Conservation (phyloP, 2,329 filamentous ascomycete genomes). For the Fusarium tupiense region DNA sequence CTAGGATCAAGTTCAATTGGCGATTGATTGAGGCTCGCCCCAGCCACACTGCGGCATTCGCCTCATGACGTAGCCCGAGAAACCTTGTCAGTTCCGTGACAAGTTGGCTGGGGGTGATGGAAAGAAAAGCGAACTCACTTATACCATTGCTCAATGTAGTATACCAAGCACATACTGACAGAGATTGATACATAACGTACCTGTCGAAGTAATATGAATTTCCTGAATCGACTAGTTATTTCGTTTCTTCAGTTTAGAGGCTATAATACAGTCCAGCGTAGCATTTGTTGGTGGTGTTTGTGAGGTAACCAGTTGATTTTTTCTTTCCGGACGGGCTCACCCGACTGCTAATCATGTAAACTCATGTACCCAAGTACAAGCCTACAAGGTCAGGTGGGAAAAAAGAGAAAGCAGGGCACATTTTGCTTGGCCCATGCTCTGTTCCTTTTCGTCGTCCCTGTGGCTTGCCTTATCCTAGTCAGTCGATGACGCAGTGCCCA, state of each 20-base stretch:
- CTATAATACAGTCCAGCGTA: not conserved
- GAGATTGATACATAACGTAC: not conserved
- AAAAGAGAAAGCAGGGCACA: slow-evolving; percentile 34
- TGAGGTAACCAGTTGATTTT: not conserved
- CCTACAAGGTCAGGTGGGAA: slow-evolving; percentile 19
- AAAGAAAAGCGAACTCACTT: not conserved
- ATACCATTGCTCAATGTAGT: not conserved
- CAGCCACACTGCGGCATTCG: slow-evolving; percentile 20
- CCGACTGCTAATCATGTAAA: slow-evolving; percentile 10
- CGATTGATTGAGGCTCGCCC: slow-evolving; percentile 18
- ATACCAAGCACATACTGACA: not conserved
- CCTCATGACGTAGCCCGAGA: slow-evolving; percentile 32
- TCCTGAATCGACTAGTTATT: no score
- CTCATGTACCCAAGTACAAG: not conserved
- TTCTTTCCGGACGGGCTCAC: not conserved
- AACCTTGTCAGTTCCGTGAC: slow-evolving; percentile 1
- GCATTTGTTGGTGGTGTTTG: not conserved
- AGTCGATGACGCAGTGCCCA: slow-evolving; percentile 50
- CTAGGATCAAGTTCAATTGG: not conserved
- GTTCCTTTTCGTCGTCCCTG: slow-evolving; percentile 24
- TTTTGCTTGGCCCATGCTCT: slow-evolving; percentile 31
- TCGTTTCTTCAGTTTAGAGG: not conserved
- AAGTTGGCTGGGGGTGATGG: not conserved
- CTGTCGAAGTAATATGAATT: not conserved
- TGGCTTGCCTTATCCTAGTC: slow-evolving; percentile 30